phyloP scores from a whole-genome alignment of 495 filamentous ascomycete genomes.

The Ascodesmis nigricans region DNA sequence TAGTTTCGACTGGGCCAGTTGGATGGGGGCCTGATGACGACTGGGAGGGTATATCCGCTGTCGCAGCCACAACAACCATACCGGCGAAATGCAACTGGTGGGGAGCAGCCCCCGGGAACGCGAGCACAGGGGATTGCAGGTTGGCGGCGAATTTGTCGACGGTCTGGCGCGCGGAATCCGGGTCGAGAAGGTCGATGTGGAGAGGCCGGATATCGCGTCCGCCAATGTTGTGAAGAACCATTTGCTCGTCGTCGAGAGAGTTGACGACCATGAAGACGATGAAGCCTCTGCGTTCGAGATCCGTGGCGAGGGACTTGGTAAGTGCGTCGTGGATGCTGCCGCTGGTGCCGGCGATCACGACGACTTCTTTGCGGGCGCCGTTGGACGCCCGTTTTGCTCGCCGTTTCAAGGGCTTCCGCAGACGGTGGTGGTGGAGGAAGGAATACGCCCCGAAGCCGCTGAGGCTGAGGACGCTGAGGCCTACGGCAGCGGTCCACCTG shows the following conservation, averaged over 20 bases:
- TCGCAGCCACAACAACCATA: slow-evolving; percentile 52
- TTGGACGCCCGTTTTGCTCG: slow-evolving; percentile 55
- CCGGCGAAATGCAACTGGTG: slow-evolving; percentile 55
- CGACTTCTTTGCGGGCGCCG: slow-evolving; percentile 73
- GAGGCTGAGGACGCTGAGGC: too few species aligned
- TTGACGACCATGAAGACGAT: slow-evolving; percentile 76
- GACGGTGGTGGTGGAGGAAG: too few species aligned
- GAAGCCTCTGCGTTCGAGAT: slow-evolving; percentile 78
- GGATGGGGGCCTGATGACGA: too few species aligned
- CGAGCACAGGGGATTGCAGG: slow-evolving; percentile 47
- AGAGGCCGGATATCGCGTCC: slow-evolving; percentile 62
- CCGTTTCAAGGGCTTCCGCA: slow-evolving; percentile 30
- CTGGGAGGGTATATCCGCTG: too few species aligned
- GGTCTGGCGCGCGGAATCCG: slow-evolving; percentile 30
- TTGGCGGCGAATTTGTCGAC: slow-evolving; percentile 44
- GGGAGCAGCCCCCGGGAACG: slow-evolving; percentile 46
- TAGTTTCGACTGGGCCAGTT: slow-evolving; percentile 55
- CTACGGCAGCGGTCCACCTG: too few species aligned
- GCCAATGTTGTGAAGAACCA: slow-evolving; percentile 44
- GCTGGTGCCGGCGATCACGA: slow-evolving; percentile 74
- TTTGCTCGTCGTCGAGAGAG: slow-evolving; percentile 56
- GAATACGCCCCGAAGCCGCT: too few species aligned
- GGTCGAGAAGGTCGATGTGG: slow-evolving; percentile 57
- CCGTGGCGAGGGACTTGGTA: slow-evolving; percentile 54
- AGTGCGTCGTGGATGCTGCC: slow-evolving; percentile 53